Conservation (phyloP, 345 rosid species). For the Arabis alpina region DNA sequence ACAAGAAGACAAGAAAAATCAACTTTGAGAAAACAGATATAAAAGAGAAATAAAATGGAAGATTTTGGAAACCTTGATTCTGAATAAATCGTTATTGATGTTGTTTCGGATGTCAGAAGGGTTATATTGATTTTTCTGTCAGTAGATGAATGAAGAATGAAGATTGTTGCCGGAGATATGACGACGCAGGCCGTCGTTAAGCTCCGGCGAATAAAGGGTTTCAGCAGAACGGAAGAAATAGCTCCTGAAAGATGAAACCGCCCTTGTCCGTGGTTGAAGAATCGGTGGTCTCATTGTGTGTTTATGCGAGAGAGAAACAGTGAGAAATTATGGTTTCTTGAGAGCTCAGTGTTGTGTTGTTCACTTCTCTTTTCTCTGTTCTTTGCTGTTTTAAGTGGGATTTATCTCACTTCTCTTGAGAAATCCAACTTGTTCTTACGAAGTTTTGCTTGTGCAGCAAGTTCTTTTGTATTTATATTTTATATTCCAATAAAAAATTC, state of each 20-base stretch:
- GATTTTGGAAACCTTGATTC: too few relatives aligned
- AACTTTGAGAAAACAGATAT: too few relatives aligned
- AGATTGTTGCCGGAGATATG: not conserved
- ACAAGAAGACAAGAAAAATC: not conserved
- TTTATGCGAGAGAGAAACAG: not conserved
- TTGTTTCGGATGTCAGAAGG: not conserved
- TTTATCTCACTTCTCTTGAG: too few relatives aligned
- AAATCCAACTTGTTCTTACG: too few relatives aligned
- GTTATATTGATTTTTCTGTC: not conserved
- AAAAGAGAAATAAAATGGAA: too few relatives aligned
- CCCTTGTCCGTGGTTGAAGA: not conserved
- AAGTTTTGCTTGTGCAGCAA: too few relatives aligned
- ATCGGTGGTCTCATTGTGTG: not conserved
- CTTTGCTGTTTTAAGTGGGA: too few relatives aligned
- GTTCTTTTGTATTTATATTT: too few relatives aligned
- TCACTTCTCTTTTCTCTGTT: too few relatives aligned
- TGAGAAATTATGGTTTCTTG: not conserved
- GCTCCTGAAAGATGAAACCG: not conserved
- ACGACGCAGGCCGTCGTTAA: not conserved
- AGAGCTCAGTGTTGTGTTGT: too few relatives aligned
- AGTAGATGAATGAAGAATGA: not conserved
- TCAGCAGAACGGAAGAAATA: not conserved
- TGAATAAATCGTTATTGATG: too few relatives aligned
- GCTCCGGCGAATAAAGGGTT: conserved; percentile 16
- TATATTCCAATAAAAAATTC: too few relatives aligned